These are phyloP conservation scores for Maudiozyma bulderi DNA, from an alignment of 805 yeast genomes.

Conservation along the genomic window DNA sequence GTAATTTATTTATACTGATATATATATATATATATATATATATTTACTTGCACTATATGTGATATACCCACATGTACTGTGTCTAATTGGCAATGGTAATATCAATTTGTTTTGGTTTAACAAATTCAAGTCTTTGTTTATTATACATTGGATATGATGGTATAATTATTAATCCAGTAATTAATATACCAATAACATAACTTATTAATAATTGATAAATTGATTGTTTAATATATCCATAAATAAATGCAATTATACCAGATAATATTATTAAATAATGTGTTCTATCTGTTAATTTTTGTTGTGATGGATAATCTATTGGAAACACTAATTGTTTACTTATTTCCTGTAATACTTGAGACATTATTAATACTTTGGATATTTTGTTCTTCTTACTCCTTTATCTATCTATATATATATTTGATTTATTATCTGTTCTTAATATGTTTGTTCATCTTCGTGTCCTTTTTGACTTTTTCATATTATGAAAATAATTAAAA, in stretches of 20 bases:
- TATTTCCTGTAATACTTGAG: conserved; percentile 23
- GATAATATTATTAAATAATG: conserved; percentile 14
- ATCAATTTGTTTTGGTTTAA: conserved; percentile 17
- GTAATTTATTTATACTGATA: too few species aligned
- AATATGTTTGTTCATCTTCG: too few species aligned
- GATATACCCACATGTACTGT: background rate
- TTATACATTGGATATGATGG: conserved; percentile 56
- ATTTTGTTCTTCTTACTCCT: background rate
- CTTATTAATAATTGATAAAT: conserved; percentile 28
- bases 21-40: too few species aligned
- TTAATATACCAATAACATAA: conserved; percentile 31
- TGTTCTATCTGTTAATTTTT: conserved; percentile 11
- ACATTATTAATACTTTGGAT: conserved; percentile 18
- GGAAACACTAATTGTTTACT: conserved; percentile 24
- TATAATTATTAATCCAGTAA: conserved; percentile 33
- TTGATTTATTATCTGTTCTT: too few species aligned
- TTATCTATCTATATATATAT: background rate
- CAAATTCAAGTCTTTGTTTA: conserved; percentile 31
- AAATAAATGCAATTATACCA: conserved; percentile 32
- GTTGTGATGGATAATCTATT: conserved; percentile 28
- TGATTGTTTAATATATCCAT: conserved; percentile 42
- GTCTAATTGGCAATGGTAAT: background rate
- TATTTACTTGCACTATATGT: too few species aligned
- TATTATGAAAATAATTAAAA: background rate
- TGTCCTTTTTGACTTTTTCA: too few species aligned